Evolutionary conservation across 2,329 filamentous ascomycete species (phyloP).

Genomic region (Phaeophleospora eucalypticola): DNA sequence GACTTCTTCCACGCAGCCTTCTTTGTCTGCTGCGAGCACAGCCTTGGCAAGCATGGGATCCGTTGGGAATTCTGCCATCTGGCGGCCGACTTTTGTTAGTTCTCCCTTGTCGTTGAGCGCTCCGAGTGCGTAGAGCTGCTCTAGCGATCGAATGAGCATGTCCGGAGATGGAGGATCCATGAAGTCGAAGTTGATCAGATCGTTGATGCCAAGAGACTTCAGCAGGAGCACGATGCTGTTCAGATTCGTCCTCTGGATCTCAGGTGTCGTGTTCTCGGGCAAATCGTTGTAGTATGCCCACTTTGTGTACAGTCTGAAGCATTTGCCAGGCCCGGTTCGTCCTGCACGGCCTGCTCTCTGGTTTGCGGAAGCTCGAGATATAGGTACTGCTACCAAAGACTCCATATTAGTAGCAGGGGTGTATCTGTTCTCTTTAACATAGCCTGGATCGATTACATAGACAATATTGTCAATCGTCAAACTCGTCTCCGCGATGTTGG

Average conservation of each 20-base stretch:
- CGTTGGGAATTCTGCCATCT: conserved; percentile 93
- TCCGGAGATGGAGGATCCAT: conserved; percentile 91
- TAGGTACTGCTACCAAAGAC: conserved; percentile 83
- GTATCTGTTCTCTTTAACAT: conserved; percentile 92
- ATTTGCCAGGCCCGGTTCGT: conserved; percentile 86
- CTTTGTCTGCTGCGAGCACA: conserved; percentile 80
- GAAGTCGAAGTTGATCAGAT: conserved; percentile 90
- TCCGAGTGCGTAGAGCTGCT: conserved; percentile 86
- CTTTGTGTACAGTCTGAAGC: conserved; percentile 89
- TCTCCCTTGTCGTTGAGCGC: conserved; percentile 84
- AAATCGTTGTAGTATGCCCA: conserved; percentile 86
- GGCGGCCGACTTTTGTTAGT: conserved; percentile 82
- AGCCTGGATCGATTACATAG: conserved; percentile 92
- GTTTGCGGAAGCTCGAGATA: conserved; percentile 85
- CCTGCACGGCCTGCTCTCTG: conserved; percentile 90
- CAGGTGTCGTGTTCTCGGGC: conserved; percentile 84
- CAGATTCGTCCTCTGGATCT: conserved; percentile 87
- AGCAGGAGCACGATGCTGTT: conserved; percentile 78
- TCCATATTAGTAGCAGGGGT: conserved; percentile 91
- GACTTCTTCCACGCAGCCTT: conserved; percentile 90
- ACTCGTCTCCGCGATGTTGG: conserved; percentile 95
- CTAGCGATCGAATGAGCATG: conserved; percentile 80
- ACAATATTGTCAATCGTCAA: conserved; percentile 94
- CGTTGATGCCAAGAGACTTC: conserved; percentile 86
- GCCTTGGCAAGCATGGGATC: conserved; percentile 89